Base-by-base conservation (phyloP, 495 filamentous ascomycete species). In the Podospora conica region DNA sequence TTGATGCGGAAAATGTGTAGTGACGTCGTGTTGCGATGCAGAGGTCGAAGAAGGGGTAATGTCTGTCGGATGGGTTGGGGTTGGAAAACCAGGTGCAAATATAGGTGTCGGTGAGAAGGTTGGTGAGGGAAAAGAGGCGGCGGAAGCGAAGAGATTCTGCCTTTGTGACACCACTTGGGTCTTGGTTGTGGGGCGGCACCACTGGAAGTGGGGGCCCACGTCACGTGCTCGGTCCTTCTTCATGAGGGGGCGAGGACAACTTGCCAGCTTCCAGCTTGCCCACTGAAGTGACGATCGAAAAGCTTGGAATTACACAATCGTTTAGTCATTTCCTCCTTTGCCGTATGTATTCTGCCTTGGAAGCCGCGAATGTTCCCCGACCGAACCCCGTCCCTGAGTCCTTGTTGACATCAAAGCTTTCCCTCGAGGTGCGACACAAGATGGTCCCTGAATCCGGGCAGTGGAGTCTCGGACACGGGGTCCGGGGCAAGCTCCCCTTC, bases 121-220 rank as follows among this genome's bases (percentile, higher is more conserved):
- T 54, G 33, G 20, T 20, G 53, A 28, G 61, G 29, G 31, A 63
- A 31, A 55, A 20, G 23, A 25, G 6, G 28, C 20, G 61, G 9
- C 9, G 55, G 21, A 58, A 28, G n/a, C 23, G 18, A 48, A 12
- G 55, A 54, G 31, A 29, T 53, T 60, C 24, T 28, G 27, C 11
- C 24, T 40, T 22, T 57, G 62, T 55, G 61, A n/a, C 59, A 55
- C 61, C 61, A 29, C 61, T 31, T 31, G 53, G 21, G 25, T 53
- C 63, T 20, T 40, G 27, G 54, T 33, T 33, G 54, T 25, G 40
- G 31, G 23, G 29, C 24, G 29, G 15, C 22, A 40, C 48, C 15
- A 21, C 21, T 8, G 20, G 22, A 10, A 21, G 60, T 61, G 31
- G 60, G 60, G 60, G 60, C 28, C 23, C 21, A 2, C 18, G 25